These are phyloP conservation scores for Trypanosomatidae sp. DNA, from an alignment of 208 protist genomes.

Conservation along the genomic window DNA sequence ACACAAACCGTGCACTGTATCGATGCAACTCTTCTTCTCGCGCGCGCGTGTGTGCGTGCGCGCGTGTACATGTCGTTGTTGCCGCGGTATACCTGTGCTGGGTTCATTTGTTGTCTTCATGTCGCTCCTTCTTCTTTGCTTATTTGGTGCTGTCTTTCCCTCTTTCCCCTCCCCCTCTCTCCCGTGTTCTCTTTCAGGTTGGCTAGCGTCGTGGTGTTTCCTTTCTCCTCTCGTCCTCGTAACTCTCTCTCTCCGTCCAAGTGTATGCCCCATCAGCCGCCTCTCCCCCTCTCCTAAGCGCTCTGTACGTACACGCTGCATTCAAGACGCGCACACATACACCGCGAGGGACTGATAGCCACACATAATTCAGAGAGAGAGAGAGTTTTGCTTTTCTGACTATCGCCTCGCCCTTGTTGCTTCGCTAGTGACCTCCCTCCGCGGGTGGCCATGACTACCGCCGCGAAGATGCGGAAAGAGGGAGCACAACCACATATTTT, in stretches of 20 bases:
- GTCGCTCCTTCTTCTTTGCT: not conserved
- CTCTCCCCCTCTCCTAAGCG: not conserved
- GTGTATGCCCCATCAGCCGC: not conserved
- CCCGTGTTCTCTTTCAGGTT: not conserved
- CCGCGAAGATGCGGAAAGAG: too few species aligned
- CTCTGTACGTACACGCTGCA: not conserved
- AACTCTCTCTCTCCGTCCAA: not conserved
- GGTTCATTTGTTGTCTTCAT: too few species aligned
- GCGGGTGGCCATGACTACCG: too few species aligned
- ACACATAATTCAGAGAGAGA: not conserved
- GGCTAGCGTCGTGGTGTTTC: not conserved
- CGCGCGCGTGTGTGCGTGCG: not conserved
- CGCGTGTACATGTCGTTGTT: not conserved
- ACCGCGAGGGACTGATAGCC: not conserved
- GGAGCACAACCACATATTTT: too few species aligned
- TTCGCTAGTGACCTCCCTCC: not conserved
- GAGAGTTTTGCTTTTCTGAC: not conserved
- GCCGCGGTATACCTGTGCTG: not conserved
- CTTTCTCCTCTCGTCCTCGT: not conserved
- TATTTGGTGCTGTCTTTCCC: not conserved
- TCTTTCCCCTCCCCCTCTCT: not conserved
- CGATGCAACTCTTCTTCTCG: too few species aligned
- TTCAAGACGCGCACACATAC: not conserved
- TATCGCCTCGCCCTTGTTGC: not conserved
- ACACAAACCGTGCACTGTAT: not conserved